Percentiles rank a stretch among this genome's conserved stretches.
Conservation (phyloP, 2,329 filamentous ascomycete genomes). For the Fusarium agapanthi region DNA sequence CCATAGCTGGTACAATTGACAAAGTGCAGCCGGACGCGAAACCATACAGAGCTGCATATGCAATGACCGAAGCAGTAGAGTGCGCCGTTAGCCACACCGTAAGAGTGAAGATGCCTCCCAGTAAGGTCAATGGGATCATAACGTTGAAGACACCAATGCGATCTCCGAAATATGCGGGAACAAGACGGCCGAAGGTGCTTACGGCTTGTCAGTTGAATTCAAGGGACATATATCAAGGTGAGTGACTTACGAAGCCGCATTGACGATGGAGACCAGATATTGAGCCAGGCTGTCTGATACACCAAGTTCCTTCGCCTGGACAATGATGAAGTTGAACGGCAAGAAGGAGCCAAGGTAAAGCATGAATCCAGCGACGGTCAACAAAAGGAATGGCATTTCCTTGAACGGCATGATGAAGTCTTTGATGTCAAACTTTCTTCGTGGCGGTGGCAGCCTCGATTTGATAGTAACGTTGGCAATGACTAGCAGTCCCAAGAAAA, state of each 20-base stretch:
- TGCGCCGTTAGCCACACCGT: conserved; percentile 51
- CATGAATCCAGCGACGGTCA: conserved; percentile 44
- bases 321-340: conserved; percentile 50
- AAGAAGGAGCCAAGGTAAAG: conserved; percentile 47
- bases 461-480: conserved; percentile 47
- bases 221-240: too few relatives aligned
- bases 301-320: conserved; percentile 44
- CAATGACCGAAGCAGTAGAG: conserved; percentile 39
- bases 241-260: conserved; percentile 42
- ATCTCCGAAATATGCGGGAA: conserved; percentile 48
- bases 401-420: conserved; percentile 7
- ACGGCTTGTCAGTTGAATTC: not conserved
- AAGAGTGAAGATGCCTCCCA: conserved; percentile 35
- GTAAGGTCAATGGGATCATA: conserved; percentile 55
- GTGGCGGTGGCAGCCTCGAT: conserved; percentile 30
- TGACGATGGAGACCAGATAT: conserved; percentile 51
- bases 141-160: conserved; percentile 51
- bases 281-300: conserved; percentile 43
- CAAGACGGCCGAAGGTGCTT: conserved; percentile 48
- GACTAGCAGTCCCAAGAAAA: conserved; percentile 47
- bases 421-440: not conserved
- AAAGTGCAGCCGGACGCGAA: conserved; percentile 49
- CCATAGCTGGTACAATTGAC: conserved; percentile 43
- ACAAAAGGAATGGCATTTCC: conserved; percentile 1
- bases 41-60: conserved; percentile 47